Evolutionary conservation across 768 basidiomycete species (phyloP), one percentile per base, ranked within the genome.

Genomic region (Calocybe indica): DNA sequence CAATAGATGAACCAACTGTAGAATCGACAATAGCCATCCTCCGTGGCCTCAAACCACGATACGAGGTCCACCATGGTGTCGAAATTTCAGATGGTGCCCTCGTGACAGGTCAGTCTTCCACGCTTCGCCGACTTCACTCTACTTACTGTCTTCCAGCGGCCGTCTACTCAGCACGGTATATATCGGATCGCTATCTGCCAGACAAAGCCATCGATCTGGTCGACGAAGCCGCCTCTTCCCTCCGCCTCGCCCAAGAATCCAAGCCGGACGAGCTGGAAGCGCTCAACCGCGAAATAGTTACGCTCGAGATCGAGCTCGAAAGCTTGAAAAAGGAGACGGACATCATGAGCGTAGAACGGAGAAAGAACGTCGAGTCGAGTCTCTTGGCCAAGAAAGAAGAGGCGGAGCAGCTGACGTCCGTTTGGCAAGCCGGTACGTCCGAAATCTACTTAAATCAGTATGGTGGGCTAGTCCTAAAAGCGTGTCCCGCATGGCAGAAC

Each of bases 21-120:
- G 83, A 87, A 45, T 81, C 83, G 1, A 90, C 89, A 0, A 88
- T 89, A 15, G 85, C 86, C 1, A 96, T 96, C 48, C 74, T 95
- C 0, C 85, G 91, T 13, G 92, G 92, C 6, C 70, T 94, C 32
- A 92, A 92, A 59, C 62, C 85, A 0, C 73, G 82, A 37, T 93
- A 94, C 56, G 92, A 95, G 55, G 89, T 92, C 1, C 92, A 96
- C 57, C 92, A 94, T 52, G 92, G 92, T 30, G 92, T 96, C 1
- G 88, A 90, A 58, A 93, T 96, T 47, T 82, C 89, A 1, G 92
- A 96, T 58, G 75, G 78, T 10, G 90, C 92, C 2, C 71, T 96
- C 3, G 92, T 96, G 9, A 94, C 91, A 4, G 85, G 85, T 83
- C 44, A 6, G 8, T 12, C 6, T 13, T 4, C 44, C 12, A 7